Evolutionary conservation across 208 protist species (phyloP), one percentile per base, ranked within the genome.

Genomic region (Herpetomonas samuelpessoai): DNA sequence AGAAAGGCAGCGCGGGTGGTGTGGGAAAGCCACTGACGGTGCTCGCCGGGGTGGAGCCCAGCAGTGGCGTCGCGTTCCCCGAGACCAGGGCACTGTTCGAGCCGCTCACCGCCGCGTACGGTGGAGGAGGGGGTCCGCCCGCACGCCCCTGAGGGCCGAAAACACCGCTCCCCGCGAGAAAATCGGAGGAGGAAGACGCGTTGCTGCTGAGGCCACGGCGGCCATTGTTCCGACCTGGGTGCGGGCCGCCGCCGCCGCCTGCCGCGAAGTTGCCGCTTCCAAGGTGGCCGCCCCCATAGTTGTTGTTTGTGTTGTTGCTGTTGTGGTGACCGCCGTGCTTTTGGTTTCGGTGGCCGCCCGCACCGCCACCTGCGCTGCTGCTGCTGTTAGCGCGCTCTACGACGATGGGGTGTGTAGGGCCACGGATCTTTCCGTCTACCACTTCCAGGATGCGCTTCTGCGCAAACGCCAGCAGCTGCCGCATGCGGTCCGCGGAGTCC

Each of bases 301-400:
- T 45, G 38, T 18, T 45, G 38, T 18, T 45, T 12, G 18, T 45
- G 38, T 45, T 45, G 38, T 18, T 45, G 38, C 12, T n/a, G 38
- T 52, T 14, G 14, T 24, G 48, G 29, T 71, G 63, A 31, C 67
- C 64, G 28, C 59, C 9, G 18, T n/a, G 46, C 12, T 51, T 19
- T 26, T n/a, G 22, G 46, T n/a, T 9, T 26, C 21, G 46, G 19
- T 27, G 7, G 46, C 21, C 9, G 19, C 6, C 21, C 10, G 46
- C 10, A 28, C 31, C 55, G 55, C 25, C 18, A 44, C 21, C 29
- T 10, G 10, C 54, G 31, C 39, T 56, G 45, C 59, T 76, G 47
- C 71, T 55, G 49, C 76, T 80, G 75, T 88, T 79, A 21, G 87
- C 75, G 47, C 79, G 83, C 65, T 93, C 87, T 47, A 93, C 82